A percentile compares a stretch with the other conserved stretches of the same genome.
Conservation (phyloP, 306 rosid genomes). For the Cercis canadensis region DNA sequence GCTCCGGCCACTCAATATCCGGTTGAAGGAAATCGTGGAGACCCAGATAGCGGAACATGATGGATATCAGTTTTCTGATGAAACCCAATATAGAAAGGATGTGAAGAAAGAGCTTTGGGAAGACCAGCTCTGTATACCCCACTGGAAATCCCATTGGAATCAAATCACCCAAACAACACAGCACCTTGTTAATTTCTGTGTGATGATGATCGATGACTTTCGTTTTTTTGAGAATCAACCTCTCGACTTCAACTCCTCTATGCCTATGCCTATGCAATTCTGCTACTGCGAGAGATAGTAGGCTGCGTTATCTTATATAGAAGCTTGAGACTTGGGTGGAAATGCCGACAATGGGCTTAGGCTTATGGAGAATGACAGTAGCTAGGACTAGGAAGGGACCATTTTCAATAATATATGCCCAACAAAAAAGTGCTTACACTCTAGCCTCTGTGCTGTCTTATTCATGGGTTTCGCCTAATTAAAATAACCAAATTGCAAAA, state of each 20-base stretch:
- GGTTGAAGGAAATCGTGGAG: slow-evolving; percentile 67
- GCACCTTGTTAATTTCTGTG: no score
- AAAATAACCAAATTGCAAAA: no score
- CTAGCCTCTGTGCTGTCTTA: slow-evolving; percentile 43
- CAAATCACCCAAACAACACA: no score
- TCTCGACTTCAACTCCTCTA: no score
- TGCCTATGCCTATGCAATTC: no score
- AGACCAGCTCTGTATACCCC: slow-evolving; percentile 63
- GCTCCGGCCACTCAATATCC: slow-evolving; percentile 54
- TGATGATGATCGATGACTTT: no score
- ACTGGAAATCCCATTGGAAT: slow-evolving; percentile 75
- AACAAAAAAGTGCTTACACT: background rate
- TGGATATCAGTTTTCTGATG: slow-evolving; percentile 55
- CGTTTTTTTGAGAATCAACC: no score
- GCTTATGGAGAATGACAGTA: slow-evolving; percentile 24
- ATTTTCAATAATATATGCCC: background rate
- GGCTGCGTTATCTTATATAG: slow-evolving; percentile 30
- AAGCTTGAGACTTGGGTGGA: background rate
- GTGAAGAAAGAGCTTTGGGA: slow-evolving; percentile 71
- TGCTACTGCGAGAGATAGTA: no score
- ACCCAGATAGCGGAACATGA: slow-evolving; percentile 55
- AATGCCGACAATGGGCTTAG: slow-evolving; percentile 45
- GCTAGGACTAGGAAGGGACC: slow-evolving; percentile 6
- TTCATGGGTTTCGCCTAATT: slow-evolving; percentile 11
- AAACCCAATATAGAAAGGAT: slow-evolving; percentile 57